These are phyloP conservation scores for Hemisphaericaspora nanyangensis DNA, from an alignment of 805 yeast species.

Conservation along the genomic window DNA sequence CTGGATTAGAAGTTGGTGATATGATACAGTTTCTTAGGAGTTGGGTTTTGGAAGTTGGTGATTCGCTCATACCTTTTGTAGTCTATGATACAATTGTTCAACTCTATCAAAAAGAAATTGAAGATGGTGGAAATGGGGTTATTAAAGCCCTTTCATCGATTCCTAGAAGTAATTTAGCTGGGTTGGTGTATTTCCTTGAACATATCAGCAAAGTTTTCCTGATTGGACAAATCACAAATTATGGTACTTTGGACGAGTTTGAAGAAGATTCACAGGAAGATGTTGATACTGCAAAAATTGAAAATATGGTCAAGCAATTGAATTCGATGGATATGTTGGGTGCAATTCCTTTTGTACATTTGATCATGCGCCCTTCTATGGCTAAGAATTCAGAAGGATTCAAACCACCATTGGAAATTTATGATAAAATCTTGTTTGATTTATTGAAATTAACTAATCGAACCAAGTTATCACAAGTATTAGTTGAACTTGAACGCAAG, in stretches of 20 bases:
- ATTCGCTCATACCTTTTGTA: slow-evolving; percentile 40
- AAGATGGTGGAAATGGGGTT: slow-evolving; percentile 9
- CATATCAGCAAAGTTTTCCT: slow-evolving; percentile 26
- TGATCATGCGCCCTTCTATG: slow-evolving; percentile 38
- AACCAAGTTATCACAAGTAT: slow-evolving; percentile 14
- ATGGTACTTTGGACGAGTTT: slow-evolving; percentile 24
- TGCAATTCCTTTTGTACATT: slow-evolving; percentile 37
- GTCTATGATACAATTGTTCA: slow-evolving; percentile 30
- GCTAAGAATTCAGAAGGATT: slow-evolving; percentile 33
- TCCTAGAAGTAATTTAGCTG: slow-evolving; percentile 38
- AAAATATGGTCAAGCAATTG: slow-evolving; percentile 12
- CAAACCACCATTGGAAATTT: slow-evolving; percentile 33
- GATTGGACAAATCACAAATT: slow-evolving; percentile 20
- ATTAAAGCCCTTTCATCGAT: slow-evolving; percentile 25
- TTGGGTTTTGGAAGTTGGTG: slow-evolving; percentile 40
- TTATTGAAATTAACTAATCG: slow-evolving; percentile 24
- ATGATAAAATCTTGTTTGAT: slow-evolving; percentile 23
- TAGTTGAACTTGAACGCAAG: slow-evolving; percentile 24
- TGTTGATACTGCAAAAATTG: slow-evolving; percentile 4
- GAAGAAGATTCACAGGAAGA: slow-evolving; percentile 9
- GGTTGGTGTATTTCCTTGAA: slow-evolving; percentile 32
- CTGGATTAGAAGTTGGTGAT: slow-evolving; percentile 2
- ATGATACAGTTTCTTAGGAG: slow-evolving; percentile 31
- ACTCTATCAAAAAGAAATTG: too few relatives aligned
- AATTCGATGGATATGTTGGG: slow-evolving; percentile 37